phyloP scores from a whole-genome alignment of 2,329 filamentous ascomycete species.

The Botrytis sinoallii region DNA sequence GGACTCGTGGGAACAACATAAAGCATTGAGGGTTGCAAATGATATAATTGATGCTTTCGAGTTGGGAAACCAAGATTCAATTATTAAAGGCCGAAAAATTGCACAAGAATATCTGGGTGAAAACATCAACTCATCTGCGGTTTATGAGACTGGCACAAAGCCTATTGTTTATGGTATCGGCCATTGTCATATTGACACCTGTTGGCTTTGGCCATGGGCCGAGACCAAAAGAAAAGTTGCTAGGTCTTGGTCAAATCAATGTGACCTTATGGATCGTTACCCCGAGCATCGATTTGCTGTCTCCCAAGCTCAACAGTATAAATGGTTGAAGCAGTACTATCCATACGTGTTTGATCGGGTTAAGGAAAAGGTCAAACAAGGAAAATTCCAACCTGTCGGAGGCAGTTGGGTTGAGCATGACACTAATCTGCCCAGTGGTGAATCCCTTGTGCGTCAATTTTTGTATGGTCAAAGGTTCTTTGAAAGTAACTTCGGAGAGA shows the following conservation, averaged over 20 bases:
- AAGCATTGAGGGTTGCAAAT: conserved; percentile 79
- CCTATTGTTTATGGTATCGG: conserved; percentile 85
- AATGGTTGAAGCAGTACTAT: conserved; percentile 91
- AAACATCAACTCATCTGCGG: conserved; percentile 74
- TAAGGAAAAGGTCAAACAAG: conserved; percentile 84
- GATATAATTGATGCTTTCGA: conserved; percentile 89
- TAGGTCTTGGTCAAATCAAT: conserved; percentile 95
- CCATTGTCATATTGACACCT: conserved; percentile 96
- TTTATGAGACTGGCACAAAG: conserved; percentile 73
- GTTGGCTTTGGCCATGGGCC: conserved; percentile 98
- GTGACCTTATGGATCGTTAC: conserved; percentile 90
- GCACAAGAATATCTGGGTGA: conserved; percentile 79
- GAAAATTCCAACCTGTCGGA: conserved; percentile 89
- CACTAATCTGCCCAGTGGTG: conserved; percentile 93
- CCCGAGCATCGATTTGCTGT: conserved; percentile 90
- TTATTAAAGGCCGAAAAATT: conserved; percentile 77
- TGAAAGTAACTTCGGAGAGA: conserved; percentile 84
- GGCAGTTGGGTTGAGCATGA: conserved; percentile 99
- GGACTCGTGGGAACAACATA: conserved; percentile 85
- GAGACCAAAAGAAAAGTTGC: conserved; percentile 97
- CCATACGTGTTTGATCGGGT: conserved; percentile 87
- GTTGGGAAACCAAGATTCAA: conserved; percentile 72
- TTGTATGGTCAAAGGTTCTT: conserved; percentile 95
- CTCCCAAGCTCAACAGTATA: conserved; percentile 95
- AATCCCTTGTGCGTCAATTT: conserved; percentile 91